phyloP scores from a whole-genome alignment of 176 grass and related monocot genomes.

The sorghum (Sorghum bicolor) region DNA sequence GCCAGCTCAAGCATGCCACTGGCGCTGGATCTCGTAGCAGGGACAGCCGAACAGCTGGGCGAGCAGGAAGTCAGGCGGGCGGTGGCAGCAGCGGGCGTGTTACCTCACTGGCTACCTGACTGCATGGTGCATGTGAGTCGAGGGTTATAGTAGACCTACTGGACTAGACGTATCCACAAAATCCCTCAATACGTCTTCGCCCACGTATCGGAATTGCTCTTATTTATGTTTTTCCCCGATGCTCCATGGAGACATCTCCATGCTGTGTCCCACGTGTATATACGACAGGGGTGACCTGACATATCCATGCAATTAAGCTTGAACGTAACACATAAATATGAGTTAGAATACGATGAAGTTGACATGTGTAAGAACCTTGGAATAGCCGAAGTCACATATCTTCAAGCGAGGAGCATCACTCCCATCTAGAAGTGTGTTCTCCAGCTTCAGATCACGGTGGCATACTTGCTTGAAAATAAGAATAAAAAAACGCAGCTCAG shows the following conservation, averaged over 20 bases:
- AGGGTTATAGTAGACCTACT: not conserved
- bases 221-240: not conserved
- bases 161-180: not conserved
- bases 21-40: not conserved
- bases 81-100: not conserved
- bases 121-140: not conserved
- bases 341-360: conserved; percentile 11
- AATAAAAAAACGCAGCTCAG: conserved; percentile 22
- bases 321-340: not conserved
- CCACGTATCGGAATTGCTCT: not conserved
- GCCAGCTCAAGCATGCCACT: not conserved
- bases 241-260: not conserved
- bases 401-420: conserved; percentile 91
- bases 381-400: conserved; percentile 98
- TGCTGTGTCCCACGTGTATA: not conserved
- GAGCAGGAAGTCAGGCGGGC: not conserved
- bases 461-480: conserved; percentile 96
- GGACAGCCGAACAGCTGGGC: not conserved
- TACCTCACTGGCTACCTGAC: not conserved
- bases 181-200: not conserved
- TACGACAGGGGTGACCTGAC: not conserved
- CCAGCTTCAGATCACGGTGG: conserved; percentile 96
- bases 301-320: not conserved
- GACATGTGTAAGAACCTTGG: conserved; percentile 56
- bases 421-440: conserved; percentile 90